These are phyloP conservation scores for Phytopythium litorale DNA, from an alignment of 352 stramenopile species.

Conservation along the genomic window DNA sequence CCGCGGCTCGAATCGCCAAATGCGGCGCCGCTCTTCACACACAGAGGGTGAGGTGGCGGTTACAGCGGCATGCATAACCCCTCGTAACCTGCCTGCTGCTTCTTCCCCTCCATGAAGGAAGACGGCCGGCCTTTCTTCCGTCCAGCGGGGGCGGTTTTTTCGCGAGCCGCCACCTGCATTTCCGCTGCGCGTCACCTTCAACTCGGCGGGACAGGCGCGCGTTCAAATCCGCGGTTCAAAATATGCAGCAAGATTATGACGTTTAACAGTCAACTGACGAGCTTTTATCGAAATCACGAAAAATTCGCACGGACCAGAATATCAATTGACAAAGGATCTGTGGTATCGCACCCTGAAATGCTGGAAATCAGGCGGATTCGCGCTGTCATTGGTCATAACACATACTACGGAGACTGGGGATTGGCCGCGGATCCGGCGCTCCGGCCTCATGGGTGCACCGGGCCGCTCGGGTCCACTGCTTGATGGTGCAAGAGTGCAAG, in stretches of 20 bases:
- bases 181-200: slow-evolving; percentile 1
- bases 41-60: not conserved
- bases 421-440: not conserved
- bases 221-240: not conserved
- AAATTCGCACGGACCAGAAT: too few relatives aligned
- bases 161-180: not conserved
- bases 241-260: not conserved
- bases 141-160: slow-evolving; percentile 3
- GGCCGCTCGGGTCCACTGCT: not conserved
- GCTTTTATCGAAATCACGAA: not conserved
- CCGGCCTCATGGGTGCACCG: not conserved
- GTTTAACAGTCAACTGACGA: not conserved
- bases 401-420: not conserved
- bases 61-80: not conserved
- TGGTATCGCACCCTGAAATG: not conserved
- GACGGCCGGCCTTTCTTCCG: not conserved
- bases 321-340: not conserved
- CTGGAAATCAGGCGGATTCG: not conserved
- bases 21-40: not conserved
- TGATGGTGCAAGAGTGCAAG: not conserved
- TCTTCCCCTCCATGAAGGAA: not conserved
- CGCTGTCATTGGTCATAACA: not conserved
- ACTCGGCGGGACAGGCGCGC: not conserved
- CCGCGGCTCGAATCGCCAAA: not conserved
- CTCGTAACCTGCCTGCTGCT: not conserved